phyloP scores from a whole-genome alignment of 139 green algal species.

The Pycnococcus provasolii region DNA sequence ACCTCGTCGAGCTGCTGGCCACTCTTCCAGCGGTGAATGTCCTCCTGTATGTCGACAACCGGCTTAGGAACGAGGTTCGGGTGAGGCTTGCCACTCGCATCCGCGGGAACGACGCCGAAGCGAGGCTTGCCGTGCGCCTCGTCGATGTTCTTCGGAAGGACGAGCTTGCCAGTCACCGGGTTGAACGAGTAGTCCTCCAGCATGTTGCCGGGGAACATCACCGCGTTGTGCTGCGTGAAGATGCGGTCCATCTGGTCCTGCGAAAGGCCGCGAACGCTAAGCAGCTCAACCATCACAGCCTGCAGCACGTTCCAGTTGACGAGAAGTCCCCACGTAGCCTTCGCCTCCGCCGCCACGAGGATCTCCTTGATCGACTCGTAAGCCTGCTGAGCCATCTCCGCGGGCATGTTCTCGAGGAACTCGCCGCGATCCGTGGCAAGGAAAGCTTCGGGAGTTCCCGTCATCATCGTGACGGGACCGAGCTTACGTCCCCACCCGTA shows the following conservation, averaged over 20 bases:
- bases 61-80: too few relatives aligned
- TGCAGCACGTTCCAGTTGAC: neutral
- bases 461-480: slow-evolving; percentile 63
- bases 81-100: too few relatives aligned
- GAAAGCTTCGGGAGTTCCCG: slow-evolving; percentile 6
- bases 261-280: neutral
- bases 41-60: too few relatives aligned
- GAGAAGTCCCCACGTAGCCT: neutral
- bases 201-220: slow-evolving; percentile 5
- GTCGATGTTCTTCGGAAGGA: too few relatives aligned
- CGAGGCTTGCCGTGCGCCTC: too few relatives aligned
- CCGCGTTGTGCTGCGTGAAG: neutral
- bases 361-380: slow-evolving; percentile 53
- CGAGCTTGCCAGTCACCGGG: too few relatives aligned
- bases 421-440: slow-evolving; percentile 34
- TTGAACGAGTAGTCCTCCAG: neutral
- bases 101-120: too few relatives aligned
- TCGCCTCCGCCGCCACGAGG: slow-evolving; percentile 63
- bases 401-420: slow-evolving; percentile 42
- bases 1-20: too few relatives aligned
- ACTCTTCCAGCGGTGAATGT: too few relatives aligned
- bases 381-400: slow-evolving; percentile 35
- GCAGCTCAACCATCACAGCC: neutral
- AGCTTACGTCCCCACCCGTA: slow-evolving; percentile 24
- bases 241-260: slow-evolving; percentile 4